Percentiles rank a stretch among this genome's conserved stretches.
These are phyloP conservation scores for Hypoxylon sp. DNA, from an alignment of 2,329 filamentous ascomycete genomes.

Conservation along the genomic window DNA sequence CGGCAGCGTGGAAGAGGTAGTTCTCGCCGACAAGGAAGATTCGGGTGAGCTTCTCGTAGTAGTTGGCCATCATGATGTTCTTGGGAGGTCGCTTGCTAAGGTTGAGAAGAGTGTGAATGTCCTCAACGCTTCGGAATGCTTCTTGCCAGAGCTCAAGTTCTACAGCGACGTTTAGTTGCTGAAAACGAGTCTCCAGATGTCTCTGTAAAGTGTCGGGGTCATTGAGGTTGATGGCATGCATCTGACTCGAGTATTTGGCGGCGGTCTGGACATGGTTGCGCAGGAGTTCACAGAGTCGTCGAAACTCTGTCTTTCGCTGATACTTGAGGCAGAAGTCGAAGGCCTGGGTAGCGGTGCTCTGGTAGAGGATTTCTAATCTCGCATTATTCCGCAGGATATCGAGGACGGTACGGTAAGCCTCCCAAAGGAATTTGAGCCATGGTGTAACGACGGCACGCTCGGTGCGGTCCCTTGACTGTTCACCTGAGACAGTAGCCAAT, in stretches of 20 bases:
- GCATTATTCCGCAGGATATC: conserved; percentile 99
- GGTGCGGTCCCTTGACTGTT: conserved; percentile 96
- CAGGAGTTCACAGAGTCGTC: conserved; percentile 96
- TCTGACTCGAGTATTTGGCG: conserved; percentile 98
- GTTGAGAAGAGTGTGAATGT: conserved; percentile 97
- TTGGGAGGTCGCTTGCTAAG: conserved; percentile 98
- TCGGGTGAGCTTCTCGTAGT: conserved; percentile 98
- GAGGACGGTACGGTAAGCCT: conserved; percentile 97
- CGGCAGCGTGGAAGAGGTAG: conserved; percentile 98
- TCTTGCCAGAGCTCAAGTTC: conserved; percentile 99
- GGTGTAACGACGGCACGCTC: conserved; percentile 98
- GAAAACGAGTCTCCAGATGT: conserved; percentile 97
- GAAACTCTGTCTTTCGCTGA: conserved; percentile 98
- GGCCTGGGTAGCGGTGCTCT: conserved; percentile 96
- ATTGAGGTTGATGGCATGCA: conserved; percentile 99
- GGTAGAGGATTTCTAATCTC: conserved; percentile 96
- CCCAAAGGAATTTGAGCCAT: conserved; percentile 99
- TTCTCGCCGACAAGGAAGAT: conserved; percentile 99
- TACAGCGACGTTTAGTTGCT: conserved; percentile 97
- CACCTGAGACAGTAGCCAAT: conserved; percentile 95
- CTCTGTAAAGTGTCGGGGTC: conserved; percentile 97
- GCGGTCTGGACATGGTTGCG: conserved; percentile 99
- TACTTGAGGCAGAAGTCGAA: conserved; percentile 99
- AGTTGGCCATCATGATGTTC: conserved; percentile 99
- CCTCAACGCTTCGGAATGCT: conserved; percentile 98